phyloP scores from a whole-genome alignment of 2,329 filamentous ascomycete genomes.

The Alternaria sp. region DNA sequence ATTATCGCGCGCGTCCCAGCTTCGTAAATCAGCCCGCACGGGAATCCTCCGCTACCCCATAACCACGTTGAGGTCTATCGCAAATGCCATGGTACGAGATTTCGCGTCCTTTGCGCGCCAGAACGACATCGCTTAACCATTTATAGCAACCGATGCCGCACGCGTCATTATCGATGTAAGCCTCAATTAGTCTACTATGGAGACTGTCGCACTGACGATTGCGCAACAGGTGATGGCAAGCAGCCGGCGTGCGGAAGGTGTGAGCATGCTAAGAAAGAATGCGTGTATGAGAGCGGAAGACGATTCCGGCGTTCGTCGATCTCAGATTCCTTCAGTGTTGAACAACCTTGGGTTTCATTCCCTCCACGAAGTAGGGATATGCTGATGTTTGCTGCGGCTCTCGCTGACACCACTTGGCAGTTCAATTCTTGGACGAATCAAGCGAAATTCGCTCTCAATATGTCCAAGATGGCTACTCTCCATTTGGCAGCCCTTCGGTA shows the following conservation, averaged over 20 bases:
- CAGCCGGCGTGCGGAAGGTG: slow-evolving; percentile 47
- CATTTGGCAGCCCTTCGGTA: slow-evolving; percentile 22
- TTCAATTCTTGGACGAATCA: slow-evolving; percentile 51
- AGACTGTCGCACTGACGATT: slow-evolving; percentile 21
- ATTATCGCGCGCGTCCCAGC: slow-evolving; percentile 17
- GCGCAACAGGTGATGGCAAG: slow-evolving; percentile 44
- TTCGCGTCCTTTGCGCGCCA: background rate
- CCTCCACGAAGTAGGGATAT: slow-evolving; percentile 42
- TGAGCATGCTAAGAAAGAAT: slow-evolving; percentile 43
- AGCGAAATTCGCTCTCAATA: slow-evolving; percentile 45
- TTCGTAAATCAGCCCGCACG: slow-evolving; percentile 25
- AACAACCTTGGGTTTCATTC: slow-evolving; percentile 48
- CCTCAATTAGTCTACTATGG: background rate
- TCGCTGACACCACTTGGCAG: slow-evolving; percentile 31
- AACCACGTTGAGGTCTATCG: slow-evolving; percentile 5
- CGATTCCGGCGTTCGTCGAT: slow-evolving; percentile 49
- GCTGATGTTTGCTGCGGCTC: background rate
- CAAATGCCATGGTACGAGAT: slow-evolving; percentile 48
- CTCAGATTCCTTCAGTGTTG: slow-evolving; percentile 41
- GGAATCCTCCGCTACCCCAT: slow-evolving; percentile 7
- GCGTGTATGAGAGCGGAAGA: slow-evolving; percentile 47
- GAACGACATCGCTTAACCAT: slow-evolving; percentile 23
- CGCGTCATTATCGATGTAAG: slow-evolving; percentile 51
- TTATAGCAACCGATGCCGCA: slow-evolving; percentile 49
- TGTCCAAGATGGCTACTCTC: slow-evolving; percentile 30